phyloP scores from a whole-genome alignment of 163 green algal genomes.

The Scenedesmus sp. region DNA sequence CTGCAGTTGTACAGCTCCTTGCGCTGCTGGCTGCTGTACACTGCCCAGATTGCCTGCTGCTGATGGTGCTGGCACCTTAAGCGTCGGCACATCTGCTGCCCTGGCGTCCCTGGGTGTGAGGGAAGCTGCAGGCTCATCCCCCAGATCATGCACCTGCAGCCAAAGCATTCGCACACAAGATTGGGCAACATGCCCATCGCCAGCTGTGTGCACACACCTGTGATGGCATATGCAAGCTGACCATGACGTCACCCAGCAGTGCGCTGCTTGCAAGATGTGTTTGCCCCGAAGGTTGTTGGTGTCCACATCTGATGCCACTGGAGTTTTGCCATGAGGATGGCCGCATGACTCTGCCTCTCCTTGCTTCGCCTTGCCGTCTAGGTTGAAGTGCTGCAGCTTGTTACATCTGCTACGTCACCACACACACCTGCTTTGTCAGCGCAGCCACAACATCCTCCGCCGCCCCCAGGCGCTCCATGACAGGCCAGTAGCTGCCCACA shows the following conservation, averaged over 20 bases:
- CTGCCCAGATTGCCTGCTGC: background rate
- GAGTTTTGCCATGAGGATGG: too few relatives aligned
- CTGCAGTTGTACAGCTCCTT: background rate
- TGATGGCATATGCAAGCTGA: background rate
- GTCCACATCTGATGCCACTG: too few relatives aligned
- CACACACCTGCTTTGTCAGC: slow-evolving; percentile 34
- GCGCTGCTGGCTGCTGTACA: background rate
- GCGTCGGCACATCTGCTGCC: background rate
- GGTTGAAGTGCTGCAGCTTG: too few relatives aligned
- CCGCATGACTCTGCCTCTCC: too few relatives aligned
- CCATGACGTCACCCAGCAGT: too few relatives aligned
- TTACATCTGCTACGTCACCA: background rate
- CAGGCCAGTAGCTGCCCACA: slow-evolving; percentile 44
- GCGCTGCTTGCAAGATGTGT: too few relatives aligned
- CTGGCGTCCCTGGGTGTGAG: background rate
- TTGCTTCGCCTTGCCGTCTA: too few relatives aligned
- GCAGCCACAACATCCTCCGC: slow-evolving; percentile 17
- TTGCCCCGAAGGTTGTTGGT: too few relatives aligned
- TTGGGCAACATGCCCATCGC: background rate
- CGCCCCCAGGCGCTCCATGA: slow-evolving; percentile 42
- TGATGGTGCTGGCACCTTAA: background rate
- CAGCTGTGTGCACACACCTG: background rate
- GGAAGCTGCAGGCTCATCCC: background rate
- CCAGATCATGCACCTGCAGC: background rate
- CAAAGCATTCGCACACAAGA: background rate